Base-by-base conservation (phyloP, 768 basidiomycete species). In the Lentinula detonsa region DNA sequence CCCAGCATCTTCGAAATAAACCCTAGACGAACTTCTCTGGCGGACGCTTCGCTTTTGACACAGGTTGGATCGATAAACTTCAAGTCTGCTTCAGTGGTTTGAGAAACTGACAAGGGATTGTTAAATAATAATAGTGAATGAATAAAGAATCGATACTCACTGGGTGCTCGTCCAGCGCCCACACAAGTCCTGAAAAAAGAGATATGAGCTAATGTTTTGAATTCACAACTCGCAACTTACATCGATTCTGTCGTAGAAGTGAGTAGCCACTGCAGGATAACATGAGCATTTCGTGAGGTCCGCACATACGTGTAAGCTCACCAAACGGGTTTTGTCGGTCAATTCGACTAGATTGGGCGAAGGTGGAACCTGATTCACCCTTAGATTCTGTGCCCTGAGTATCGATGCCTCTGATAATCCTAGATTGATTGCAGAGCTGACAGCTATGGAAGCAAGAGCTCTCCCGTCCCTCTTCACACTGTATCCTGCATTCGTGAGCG, bases 401-500 rank as follows among this genome's bases (percentile, higher is more conserved):
- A 70, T 64, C 61, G 76, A 73, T 7, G 74, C 76, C 53, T 73
- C 68, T 52, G 73, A 71, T 4, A 80, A 68, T 31, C 72, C 74
- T 54, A 81, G 64, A 63, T 77, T 78, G 66, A 76, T 78, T 21
- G 78, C 79, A 76, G 79, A 80, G 52, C 73, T 76, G 31, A 81
- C 73, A 11, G 81, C 81, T 15, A 77, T 69, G 8, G 72, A 75
- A 40, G 75, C 71, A 37, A 75, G 65, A 46, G 79, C 58, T 43
- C 77, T 73, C 31, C 72, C 76, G 33, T 81, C 80, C 4, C 73
- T 72, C 43, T 52, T 52, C 48, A 50, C 57, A 34, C 43, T 45
- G 11, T 49, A 45, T 7, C 71, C 65, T 18, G 68, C 72, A 48
- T 74, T 71, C 31, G 71, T 73, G 35, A 78, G 66, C 10, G 77